A percentile compares a stretch with the other conserved stretches of the same genome.
Conservation (phyloP, 257 asterid genomes). For the Solanum pennellii region DNA sequence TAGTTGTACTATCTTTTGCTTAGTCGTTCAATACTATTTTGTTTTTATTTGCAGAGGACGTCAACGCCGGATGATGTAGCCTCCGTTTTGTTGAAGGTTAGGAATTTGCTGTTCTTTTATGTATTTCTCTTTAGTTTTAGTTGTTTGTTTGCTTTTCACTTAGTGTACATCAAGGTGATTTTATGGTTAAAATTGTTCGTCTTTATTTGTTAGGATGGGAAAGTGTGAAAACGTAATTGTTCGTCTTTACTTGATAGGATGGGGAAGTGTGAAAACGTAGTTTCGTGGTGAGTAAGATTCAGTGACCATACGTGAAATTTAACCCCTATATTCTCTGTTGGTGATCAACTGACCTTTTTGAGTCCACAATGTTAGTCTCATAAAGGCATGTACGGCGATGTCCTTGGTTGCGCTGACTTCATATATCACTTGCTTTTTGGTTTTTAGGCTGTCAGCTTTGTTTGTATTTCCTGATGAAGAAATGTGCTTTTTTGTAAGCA, state of each 20-base stretch:
- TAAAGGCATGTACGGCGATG: background rate
- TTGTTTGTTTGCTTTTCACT: background rate
- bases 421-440: background rate
- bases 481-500: background rate
- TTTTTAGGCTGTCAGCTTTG: background rate
- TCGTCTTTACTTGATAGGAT: background rate
- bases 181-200: background rate
- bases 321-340: too few relatives aligned
- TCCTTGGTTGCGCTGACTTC: background rate
- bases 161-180: background rate
- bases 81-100: constrained; percentile 11
- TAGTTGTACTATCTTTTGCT: too few relatives aligned
- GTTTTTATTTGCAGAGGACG: constrained; percentile 10
- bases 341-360: too few relatives aligned
- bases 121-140: background rate
- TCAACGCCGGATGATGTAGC: constrained; percentile 13
- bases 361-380: background rate
- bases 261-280: background rate
- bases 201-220: background rate
- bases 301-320: background rate
- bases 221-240: background rate
- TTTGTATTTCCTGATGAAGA: background rate
- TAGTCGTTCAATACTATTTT: background rate
- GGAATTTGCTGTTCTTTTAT: background rate
- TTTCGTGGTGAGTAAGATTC: background rate